Evolutionary conservation across 2,329 filamentous ascomycete species (phyloP).

Genomic region (Fusarium mangiferae): DNA sequence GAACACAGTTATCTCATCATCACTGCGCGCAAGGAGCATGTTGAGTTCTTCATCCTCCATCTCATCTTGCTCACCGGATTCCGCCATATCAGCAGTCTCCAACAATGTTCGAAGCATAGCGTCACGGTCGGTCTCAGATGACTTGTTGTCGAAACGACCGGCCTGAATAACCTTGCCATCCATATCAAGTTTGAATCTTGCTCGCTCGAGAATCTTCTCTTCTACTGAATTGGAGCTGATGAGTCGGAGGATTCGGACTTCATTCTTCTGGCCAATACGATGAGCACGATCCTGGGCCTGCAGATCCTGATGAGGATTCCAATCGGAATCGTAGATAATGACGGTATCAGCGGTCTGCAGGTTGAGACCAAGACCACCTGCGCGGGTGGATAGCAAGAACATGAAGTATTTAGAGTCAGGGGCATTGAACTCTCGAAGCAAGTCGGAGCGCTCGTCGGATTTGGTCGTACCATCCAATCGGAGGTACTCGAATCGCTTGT

Average conservation of each 20-base stretch:
- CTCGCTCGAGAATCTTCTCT: slow-evolving; percentile 97
- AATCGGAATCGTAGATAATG: slow-evolving; percentile 99
- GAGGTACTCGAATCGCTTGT: slow-evolving; percentile 84
- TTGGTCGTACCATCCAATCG: slow-evolving; percentile 97
- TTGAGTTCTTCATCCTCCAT: slow-evolving; percentile 99
- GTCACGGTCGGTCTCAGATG: slow-evolving; percentile 97
- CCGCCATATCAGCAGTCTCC: slow-evolving; percentile 80
- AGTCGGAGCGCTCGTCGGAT: slow-evolving; percentile 93
- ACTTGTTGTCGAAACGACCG: slow-evolving; percentile 99
- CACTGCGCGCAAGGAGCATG: slow-evolving; percentile 88
- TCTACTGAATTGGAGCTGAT: slow-evolving; percentile 98
- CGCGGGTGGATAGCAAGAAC: slow-evolving; percentile 97
- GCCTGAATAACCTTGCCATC: slow-evolving; percentile 99
- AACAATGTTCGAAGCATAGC: slow-evolving; percentile 94
- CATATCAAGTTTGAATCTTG: slow-evolving; percentile 98
- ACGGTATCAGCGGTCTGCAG: slow-evolving; percentile 98
- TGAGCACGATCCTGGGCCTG: slow-evolving; percentile 99
- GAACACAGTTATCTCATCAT: slow-evolving; percentile 82
- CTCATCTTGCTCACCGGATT: slow-evolving; percentile 83
- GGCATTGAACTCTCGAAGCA: slow-evolving; percentile 89
- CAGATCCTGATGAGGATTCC: slow-evolving; percentile 99
- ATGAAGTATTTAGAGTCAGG: slow-evolving; percentile 94
- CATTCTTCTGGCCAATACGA: slow-evolving; percentile 99
- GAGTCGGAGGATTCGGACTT: slow-evolving; percentile 93
- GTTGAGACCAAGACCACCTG: slow-evolving; percentile 96